Conservation (phyloP, 2,329 filamentous ascomycete species). For the Neofusicoccum kwambonambiense region DNA sequence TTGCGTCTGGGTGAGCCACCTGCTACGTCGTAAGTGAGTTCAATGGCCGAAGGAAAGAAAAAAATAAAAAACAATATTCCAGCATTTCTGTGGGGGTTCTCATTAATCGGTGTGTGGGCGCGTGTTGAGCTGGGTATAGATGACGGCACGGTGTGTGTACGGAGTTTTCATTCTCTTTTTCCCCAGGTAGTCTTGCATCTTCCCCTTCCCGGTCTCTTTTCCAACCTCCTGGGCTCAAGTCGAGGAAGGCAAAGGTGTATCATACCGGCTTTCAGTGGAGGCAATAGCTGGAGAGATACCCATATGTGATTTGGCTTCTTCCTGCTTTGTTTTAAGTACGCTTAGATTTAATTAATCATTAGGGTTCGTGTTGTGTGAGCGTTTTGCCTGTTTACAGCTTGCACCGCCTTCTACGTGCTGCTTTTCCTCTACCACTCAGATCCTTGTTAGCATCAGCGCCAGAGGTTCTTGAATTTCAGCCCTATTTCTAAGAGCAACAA, state of each 20-base stretch:
- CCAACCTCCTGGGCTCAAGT: background rate
- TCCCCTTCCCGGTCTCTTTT: background rate
- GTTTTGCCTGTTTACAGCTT: background rate
- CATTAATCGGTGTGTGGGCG: background rate
- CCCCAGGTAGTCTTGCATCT: background rate
- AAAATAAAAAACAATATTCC: background rate
- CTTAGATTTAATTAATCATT: conserved; percentile 13
- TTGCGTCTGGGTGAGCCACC: conserved; percentile 75
- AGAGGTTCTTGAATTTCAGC: no score
- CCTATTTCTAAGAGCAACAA: no score
- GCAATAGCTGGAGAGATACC: conserved; percentile 13
- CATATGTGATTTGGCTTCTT: conserved; percentile 5
- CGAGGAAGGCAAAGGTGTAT: conserved; percentile 4
- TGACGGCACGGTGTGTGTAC: background rate
- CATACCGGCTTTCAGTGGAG: conserved; percentile 11
- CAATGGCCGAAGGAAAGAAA: background rate
- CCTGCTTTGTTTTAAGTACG: background rate
- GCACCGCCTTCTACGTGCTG: no score
- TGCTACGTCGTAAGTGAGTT: conserved; percentile 25
- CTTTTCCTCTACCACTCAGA: no score
- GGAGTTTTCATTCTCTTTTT: conserved; percentile 4
- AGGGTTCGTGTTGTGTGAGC: background rate
- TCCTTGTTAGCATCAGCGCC: no score
- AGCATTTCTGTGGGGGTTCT: background rate
- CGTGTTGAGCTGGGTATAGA: conserved; percentile 3